Base-by-base conservation (phyloP, 2,329 filamentous ascomycete species). In the Cercospora berteroae region DNA sequence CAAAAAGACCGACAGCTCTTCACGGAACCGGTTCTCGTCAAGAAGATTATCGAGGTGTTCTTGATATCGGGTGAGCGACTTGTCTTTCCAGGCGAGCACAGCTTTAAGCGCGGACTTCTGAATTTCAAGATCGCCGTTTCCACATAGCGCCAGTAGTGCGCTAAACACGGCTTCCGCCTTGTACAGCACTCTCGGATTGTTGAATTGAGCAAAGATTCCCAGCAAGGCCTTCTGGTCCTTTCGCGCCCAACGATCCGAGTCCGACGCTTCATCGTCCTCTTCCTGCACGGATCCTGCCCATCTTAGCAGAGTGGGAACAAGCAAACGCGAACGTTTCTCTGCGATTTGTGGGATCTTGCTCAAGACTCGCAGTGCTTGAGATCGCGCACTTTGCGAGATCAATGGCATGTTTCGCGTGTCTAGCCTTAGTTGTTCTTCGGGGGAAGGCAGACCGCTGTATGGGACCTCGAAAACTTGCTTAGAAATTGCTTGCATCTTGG, bases 1-100 rank as follows among this genome's bases (percentile, higher is more conserved):
- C 63, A 99, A 86, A 71, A 99, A 90, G 4, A 95, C 88, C 0
- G 93, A 90, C n/a, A 99, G 85, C 77, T 98, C 94, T 75, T 98
- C 95, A 75, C 93, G 92, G 80, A 98, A 97, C 59, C 92, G 87
- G 25, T 91, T 89, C 70, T 98, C 95, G 72, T 99, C 95, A 8
- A 98, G 86, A 1, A 99, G 83, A 73, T 93, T 94, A 69, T 93
- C 86, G 25, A 99, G 80, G 72, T 94, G 92, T 72, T 97, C 93
- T 74, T 93, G 88, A 75, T 98, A 97, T 0, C 89, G 85, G 67
- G 85, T 86, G 60, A 99, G 83, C 8, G 86, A 88, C 2, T 89
- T 85, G 66, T 91, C 87, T 78, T 97, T 98, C 94, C 95, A 99
- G 0, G 93, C 88, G 62, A 97, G 84, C 7, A 99, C 87, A 8